Evolutionary conservation across 208 protist species (phyloP), one percentile per base, ranked within the genome.

Genomic region (Acanthamoeba lenticulata): DNA sequence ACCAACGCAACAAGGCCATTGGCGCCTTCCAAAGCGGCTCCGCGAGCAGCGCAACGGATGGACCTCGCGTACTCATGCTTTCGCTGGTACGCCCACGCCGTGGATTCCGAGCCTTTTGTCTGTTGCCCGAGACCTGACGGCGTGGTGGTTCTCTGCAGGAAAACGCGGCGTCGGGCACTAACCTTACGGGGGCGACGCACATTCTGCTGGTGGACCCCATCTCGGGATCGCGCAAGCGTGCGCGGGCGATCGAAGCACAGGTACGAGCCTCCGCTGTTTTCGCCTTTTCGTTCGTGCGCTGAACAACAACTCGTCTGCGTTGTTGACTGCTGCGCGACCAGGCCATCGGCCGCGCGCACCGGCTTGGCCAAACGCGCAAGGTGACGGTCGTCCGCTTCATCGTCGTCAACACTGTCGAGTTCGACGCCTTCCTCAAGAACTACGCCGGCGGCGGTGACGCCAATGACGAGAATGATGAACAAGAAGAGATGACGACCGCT

Each of bases 1-100:
- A 65, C 32, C 49, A 45, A 60, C 90, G 94, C 21, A 95, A 92
- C 90, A 95, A 95, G 65, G 94, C 94, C 36, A 95, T 95, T 38
- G 29, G 52, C 34, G 57, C 92, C 44, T 95, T 95, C 94, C 77
- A 88, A n/a, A 38, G 32, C 47, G 40, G 9, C 24, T 15, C 29
- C 29, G 36, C 65, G n/a, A 4, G 24, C 17, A 9, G 5, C 6
- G 60, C 13, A 36, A 29, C 6, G 19, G 65, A 74, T 11, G 11
- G 38, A 7, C 77, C 77, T 1, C 40, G 77, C 17, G 94, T 95
- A 4, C 77, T 95, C 60, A 95, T 95, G 94, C 93, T 95, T 15
- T 95, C 89, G 1, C 74, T 95, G 44, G 94, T 65, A 77, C 24
- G 40, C 27, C 9, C 36, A 6, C 21, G 6, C 2, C 9, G n/a